Evolutionary conservation across 768 basidiomycete species (phyloP).

Genomic region (Lactarius quietus): DNA sequence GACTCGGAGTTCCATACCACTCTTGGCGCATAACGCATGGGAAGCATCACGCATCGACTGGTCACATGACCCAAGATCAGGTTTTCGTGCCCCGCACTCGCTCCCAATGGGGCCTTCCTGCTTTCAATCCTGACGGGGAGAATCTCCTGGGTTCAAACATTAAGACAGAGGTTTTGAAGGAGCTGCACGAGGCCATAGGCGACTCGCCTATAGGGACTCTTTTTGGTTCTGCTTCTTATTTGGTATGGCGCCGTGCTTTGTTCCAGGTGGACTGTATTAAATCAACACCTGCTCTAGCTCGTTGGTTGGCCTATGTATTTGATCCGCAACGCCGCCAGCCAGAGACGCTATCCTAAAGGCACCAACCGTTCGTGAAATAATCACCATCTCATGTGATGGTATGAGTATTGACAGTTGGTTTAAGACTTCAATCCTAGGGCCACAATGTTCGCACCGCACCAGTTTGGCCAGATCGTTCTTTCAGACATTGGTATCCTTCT

Average conservation of each 20-base stretch:
- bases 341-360: conserved; percentile 68
- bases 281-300: conserved; percentile 41
- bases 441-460: conserved; percentile 81
- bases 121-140: conserved; percentile 65
- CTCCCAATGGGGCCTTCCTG: conserved; percentile 58
- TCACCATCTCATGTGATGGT: not conserved
- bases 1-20: conserved; percentile 93
- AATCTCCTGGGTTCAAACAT: conserved; percentile 63
- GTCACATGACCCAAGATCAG: conserved; percentile 91
- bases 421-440: conserved; percentile 75
- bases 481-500: conserved; percentile 81
- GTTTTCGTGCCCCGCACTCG: conserved; percentile 95
- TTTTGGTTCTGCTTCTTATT: conserved; percentile 49
- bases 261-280: not conserved
- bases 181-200: conserved; percentile 81
- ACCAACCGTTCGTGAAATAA: conserved; percentile 64
- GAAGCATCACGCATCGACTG: conserved; percentile 94
- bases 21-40: conserved; percentile 94
- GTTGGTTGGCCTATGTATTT: conserved; percentile 88
- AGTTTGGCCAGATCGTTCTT: conserved; percentile 67
- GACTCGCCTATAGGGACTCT: conserved; percentile 83
- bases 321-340: conserved; percentile 79
- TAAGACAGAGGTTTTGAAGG: conserved; percentile 60
- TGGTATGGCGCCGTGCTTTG: conserved; percentile 39
- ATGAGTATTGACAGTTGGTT: not conserved